These are phyloP conservation scores for Cynara cardunculus DNA, from an alignment of 129 eudicot species.

Conservation along the genomic window DNA sequence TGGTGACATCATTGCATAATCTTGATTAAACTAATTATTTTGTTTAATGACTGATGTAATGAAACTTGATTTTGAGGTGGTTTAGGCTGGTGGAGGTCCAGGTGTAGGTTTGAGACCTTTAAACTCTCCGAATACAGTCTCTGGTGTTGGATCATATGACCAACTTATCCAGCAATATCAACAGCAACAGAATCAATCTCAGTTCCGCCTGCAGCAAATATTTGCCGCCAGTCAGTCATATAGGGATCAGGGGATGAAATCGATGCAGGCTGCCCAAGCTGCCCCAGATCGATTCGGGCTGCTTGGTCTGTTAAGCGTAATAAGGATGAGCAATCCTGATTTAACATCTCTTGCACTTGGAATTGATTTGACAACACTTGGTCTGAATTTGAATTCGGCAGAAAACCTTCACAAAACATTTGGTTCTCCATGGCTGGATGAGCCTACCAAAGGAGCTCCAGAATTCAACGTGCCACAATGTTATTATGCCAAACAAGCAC, in stretches of 20 bases:
- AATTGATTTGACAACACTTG: conserved; percentile 75
- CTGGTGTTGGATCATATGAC: conserved; percentile 73
- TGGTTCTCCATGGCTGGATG: conserved; percentile 90
- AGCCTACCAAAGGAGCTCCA: conserved; percentile 81
- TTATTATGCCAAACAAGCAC: conserved; percentile 75
- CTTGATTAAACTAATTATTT: not conserved
- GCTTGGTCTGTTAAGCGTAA: conserved; percentile 72
- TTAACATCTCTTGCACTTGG: conserved; percentile 87
- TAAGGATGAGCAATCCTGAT: conserved; percentile 88
- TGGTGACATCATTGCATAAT: too few relatives aligned
- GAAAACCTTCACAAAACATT: conserved; percentile 70
- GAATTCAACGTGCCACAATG: conserved; percentile 79
- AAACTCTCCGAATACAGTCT: conserved; percentile 50
- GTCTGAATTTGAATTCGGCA: conserved; percentile 55
- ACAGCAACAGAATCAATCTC: conserved; percentile 67
- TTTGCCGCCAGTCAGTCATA: conserved; percentile 52
- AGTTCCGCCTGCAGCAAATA: conserved; percentile 66
- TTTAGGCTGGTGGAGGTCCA: conserved; percentile 71
- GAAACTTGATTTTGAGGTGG: not conserved
- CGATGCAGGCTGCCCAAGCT: conserved; percentile 56
- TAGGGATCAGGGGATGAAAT: conserved; percentile 72
- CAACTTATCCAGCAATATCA: conserved; percentile 82
- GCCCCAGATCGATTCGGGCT: conserved; percentile 72
- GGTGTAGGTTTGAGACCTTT: conserved; percentile 72
- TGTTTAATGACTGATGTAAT: not conserved